Evolutionary conservation across 208 protist species (phyloP), one percentile per base, ranked within the genome.

Genomic region (Kentomonas sorsogonicus): DNA sequence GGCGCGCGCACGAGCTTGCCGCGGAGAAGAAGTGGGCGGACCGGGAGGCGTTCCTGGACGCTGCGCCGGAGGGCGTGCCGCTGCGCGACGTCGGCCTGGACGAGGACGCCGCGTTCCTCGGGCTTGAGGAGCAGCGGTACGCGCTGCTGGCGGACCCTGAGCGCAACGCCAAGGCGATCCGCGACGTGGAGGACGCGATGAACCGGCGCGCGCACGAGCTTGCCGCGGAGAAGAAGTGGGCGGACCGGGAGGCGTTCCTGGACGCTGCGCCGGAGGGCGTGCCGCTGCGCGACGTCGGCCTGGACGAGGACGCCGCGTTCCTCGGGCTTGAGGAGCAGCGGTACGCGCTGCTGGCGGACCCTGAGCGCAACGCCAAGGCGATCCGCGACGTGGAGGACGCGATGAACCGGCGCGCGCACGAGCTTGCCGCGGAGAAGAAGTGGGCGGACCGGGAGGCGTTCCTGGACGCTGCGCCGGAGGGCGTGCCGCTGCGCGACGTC

Each of bases 271-370:
- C 77, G 45, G 68, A 83, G 36, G 83, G 83, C 6, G 78, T 94
- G 20, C 65, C 71, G 15, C 65, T 82, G 3, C 33, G 30, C 10
- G 65, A 82, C 29, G 57, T 94, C 29, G 76, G 77, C 23, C 61
- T 91, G 9, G 69, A 80, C 60, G 77, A 25, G 9, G 83, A 91
- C 56, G 44, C 62, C n/a, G 60, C 73, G 50, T 91, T 91, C 72
- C 81, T 59, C 54, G 41, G 53, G 29, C 60, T 91, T 46, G 78
- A 89, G 69, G 54, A 58, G 10, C 68, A 89, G 63, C 68, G 80
- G 26, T 70, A 66, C 0, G 72, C 68, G 43, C 66, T 91, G 27
- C 78, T 79, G 66, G 71, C 74, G 27, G 45, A 51, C 25, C 45
- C 45, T 7, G 66, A 78, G 50, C 70, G 64, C n/a, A 60, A 62